Evolutionary conservation across 2,329 filamentous ascomycete genomes (phyloP), one percentile per base, ranked within the genome.

Genomic region (Fusarium longipes): DNA sequence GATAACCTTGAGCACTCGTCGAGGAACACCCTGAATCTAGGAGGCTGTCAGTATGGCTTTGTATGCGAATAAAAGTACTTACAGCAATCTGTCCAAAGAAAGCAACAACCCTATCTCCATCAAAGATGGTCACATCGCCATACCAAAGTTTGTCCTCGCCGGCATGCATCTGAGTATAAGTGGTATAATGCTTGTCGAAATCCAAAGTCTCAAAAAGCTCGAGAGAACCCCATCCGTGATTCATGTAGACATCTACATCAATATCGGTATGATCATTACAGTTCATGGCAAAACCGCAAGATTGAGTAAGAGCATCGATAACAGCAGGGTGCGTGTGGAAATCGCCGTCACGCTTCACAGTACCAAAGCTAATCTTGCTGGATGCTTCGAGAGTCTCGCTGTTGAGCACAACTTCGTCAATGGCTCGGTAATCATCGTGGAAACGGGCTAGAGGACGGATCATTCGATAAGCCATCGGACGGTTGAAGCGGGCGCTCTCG

Each of bases 51-150:
- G 61, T 6, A 39, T 4, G 2, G 3, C 11, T 1, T 2, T 8
- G 1, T 1, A 20, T 17, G 11, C 6, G 9, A 1, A 6, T 2
- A 6, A 2, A 14, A 12, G 3, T 1, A 36, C 61, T 40, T 49
- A 53, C 61, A 84, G 84, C 61, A 8, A 70, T 71, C 42, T 68
- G 64, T 1, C 65, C 69, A 29, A 71, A 68, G 43, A 57, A 68
- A 0, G 69, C 84, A 3, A 86, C 81, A 35, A 86, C 78, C 51
- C 74, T 78, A 32, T 85, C 83, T 36, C 82, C 81, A 25, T 87
- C 83, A 56, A 87, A 85, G 65, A 87, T 76, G 63, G 85, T 86
- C 11, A 82, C 83, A 65, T 87, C 84, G 40, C 85, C 85, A 29
- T 63, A 52, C 62, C 63, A 67, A 1, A 65, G 68, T 36, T 67